These are phyloP conservation scores for Sicyos baderoa DNA, from an alignment of 306 rosid species.

Conservation along the genomic window DNA sequence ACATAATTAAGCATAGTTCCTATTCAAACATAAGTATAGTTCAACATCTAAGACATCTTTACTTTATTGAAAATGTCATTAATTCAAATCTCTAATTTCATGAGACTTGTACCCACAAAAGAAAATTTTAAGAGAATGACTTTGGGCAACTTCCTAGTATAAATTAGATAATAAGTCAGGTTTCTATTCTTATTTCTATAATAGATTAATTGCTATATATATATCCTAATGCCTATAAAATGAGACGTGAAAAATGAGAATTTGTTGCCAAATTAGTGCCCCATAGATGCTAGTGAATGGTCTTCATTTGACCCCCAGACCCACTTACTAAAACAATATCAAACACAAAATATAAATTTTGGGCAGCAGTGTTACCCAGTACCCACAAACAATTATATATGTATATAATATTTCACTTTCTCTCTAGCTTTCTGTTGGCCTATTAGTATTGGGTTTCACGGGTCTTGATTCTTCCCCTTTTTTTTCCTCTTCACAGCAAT, in stretches of 20 bases:
- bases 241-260: background rate
- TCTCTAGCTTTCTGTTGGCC: slow-evolving; percentile 13
- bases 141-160: background rate
- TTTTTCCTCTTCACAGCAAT: slow-evolving; percentile 23
- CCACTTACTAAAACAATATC: slow-evolving; percentile 1
- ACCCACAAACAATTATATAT: background rate
- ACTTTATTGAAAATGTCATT: no score
- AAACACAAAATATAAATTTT: slow-evolving; percentile 9
- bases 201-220: slow-evolving; percentile 7
- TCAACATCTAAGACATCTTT: no score
- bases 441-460: slow-evolving; percentile 46
- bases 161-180: background rate
- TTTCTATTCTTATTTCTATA: background rate
- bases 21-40: no score
- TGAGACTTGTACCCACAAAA: no score
- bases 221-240: background rate
- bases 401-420: background rate
- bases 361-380: background rate
- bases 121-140: background rate
- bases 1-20: no score
- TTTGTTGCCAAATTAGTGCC: background rate
- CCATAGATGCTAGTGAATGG: slow-evolving; percentile 5
- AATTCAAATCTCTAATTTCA: no score
- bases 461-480: slow-evolving; percentile 43
- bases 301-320: slow-evolving; percentile 12